phyloP scores from a whole-genome alignment of 2,329 filamentous ascomycete genomes.

The Colletotrichum endophyticum region DNA sequence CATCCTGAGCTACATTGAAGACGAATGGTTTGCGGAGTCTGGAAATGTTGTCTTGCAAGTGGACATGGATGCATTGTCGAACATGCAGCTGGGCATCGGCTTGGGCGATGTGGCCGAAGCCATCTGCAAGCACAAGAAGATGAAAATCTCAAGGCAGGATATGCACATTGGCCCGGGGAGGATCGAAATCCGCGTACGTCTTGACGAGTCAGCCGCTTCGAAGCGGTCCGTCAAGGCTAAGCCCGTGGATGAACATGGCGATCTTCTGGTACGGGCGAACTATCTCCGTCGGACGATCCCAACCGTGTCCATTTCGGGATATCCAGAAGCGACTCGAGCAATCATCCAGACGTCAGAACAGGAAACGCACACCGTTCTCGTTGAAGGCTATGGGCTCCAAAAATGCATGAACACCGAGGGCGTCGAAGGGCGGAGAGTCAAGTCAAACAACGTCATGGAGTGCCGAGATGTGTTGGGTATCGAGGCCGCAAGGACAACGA shows the following conservation, averaged over 20 bases:
- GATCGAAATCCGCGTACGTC: slow-evolving; percentile 76
- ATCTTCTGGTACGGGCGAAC: slow-evolving; percentile 78
- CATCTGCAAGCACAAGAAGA: slow-evolving; percentile 81
- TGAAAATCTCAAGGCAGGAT: slow-evolving; percentile 74
- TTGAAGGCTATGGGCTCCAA: slow-evolving; percentile 92
- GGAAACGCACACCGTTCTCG: slow-evolving; percentile 75
- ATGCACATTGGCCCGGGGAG: slow-evolving; percentile 65
- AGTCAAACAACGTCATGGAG: slow-evolving; percentile 91
- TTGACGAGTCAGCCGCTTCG: slow-evolving; percentile 53
- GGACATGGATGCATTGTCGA: slow-evolving; percentile 77
- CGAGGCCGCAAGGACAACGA: slow-evolving; percentile 89
- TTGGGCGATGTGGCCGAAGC: slow-evolving; percentile 75
- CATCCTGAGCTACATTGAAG: slow-evolving; percentile 79
- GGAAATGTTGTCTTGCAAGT: slow-evolving; percentile 83
- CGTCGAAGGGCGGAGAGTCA: slow-evolving; percentile 76
- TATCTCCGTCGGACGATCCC: slow-evolving; percentile 84
- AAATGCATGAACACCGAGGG: slow-evolving; percentile 94
- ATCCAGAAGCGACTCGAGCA: slow-evolving; percentile 82
- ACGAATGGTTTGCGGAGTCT: slow-evolving; percentile 81
- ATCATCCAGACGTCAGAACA: slow-evolving; percentile 84
- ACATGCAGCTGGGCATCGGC: slow-evolving; percentile 81
- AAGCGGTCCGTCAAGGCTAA: slow-evolving; percentile 55
- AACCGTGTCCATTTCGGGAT: slow-evolving; percentile 85
- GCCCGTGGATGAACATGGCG: slow-evolving; percentile 44
- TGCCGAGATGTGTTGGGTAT: slow-evolving; percentile 87